Evolutionary conservation across 129 eudicot genomes (phyloP), one percentile per base, ranked within the genome.

Genomic region (Tanacetum coccineum): DNA sequence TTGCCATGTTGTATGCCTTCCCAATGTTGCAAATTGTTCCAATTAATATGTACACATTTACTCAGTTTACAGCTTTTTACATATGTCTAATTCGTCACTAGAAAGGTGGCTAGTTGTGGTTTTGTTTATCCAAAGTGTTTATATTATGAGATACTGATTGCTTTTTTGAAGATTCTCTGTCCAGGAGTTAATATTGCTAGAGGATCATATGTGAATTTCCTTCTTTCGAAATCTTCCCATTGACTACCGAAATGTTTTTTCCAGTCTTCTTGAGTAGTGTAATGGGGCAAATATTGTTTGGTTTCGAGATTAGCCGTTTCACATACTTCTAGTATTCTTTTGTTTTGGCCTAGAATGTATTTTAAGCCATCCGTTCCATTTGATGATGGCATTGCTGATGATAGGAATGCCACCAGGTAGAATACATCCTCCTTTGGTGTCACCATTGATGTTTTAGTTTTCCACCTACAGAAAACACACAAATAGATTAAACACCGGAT

Each of bases 141-240:
- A 32, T 32, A 32, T 4, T 30, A 76, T 68, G 66, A 79, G 62
- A 69, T 74, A 13, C 70, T 67, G 48, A 15, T 75, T 53, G 70
- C 82, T 74, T 76, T 89, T 50, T 59, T 78, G 81, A 94, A 94
- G 64, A 94, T 94, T 74, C 82, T 82, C 14, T 94, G 99, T 45
- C 99, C 99, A 15, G 99, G 97, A 67, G 99, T 92, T 66, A 89
- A 76, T 67, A 94, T 89, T 30, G 93, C 82, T 45, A 86, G 55
- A 26, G 97, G 99, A 77, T 94, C 99, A 69, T 94, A 94, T 25
- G 64, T 81, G 54, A 71, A 58, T 85, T 94, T 94, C 73, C 88
- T 82, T 65, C 82, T 61, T 6, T 57, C 78, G 59, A 94, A 87
- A 57, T 22, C 80, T 26, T 84, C 85, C 97, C 99, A 94, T 68